Conservation (phyloP, 2,329 filamentous ascomycete species). For the Xylaria digitata region DNA sequence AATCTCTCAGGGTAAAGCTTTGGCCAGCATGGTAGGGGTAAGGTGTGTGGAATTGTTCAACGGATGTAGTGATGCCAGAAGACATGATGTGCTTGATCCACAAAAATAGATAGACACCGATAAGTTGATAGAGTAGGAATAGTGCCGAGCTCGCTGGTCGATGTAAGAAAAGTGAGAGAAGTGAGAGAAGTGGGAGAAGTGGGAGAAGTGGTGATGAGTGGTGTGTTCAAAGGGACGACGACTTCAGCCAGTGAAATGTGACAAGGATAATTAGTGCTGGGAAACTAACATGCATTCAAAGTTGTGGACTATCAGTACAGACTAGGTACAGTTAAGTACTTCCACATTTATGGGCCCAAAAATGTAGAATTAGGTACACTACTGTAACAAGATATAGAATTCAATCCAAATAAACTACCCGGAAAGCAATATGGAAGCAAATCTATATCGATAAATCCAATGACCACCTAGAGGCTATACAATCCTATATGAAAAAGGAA, state of each 20-base stretch:
- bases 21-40: conserved; percentile 3
- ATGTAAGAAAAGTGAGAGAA: not conserved
- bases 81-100: not conserved
- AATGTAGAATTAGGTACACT: too few species aligned
- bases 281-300: not conserved
- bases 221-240: not conserved
- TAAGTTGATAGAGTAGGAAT: not conserved
- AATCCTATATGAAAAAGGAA: too few species aligned
- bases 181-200: not conserved
- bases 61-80: not conserved
- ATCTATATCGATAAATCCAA: too few species aligned
- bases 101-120: not conserved
- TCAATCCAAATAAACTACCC: too few species aligned
- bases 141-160: not conserved
- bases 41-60: not conserved
- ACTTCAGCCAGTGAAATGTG: not conserved
- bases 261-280: not conserved
- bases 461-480: too few species aligned
- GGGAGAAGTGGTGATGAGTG: not conserved
- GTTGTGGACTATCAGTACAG: too few species aligned
- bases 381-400: too few species aligned
- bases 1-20: not conserved
- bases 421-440: too few species aligned
- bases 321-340: too few species aligned
- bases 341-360: too few species aligned